Conservation (phyloP, 2,329 filamentous ascomycete genomes). For the Penicillium brasilianum region DNA sequence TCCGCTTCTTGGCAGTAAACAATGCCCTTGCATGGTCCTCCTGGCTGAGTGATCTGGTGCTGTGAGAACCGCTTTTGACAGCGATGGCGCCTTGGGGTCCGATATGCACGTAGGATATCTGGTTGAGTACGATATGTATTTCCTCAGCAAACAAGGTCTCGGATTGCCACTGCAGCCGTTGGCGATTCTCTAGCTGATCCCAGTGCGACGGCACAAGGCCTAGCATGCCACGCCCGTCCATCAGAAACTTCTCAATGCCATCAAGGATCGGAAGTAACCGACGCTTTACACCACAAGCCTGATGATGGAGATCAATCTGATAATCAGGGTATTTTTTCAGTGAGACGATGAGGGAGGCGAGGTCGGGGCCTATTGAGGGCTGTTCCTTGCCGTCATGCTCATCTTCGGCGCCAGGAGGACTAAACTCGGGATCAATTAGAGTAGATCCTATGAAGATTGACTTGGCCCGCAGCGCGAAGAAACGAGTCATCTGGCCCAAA, state of each 20-base stretch:
- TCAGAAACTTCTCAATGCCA: conserved; percentile 44
- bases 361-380: conserved; percentile 29
- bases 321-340: conserved; percentile 51
- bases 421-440: conserved; percentile 43
- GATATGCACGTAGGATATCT: conserved; percentile 29
- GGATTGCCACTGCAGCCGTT: conserved; percentile 5
- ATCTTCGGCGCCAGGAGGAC: conserved; percentile 24
- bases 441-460: conserved; percentile 50
- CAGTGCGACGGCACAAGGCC: conserved; percentile 32
- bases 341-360: conserved; percentile 42
- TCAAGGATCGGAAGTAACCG: conserved; percentile 47
- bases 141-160: conserved; percentile 20
- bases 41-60: not conserved
- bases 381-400: not conserved
- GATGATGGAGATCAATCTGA: conserved; percentile 49
- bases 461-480: conserved; percentile 48
- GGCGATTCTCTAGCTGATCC: conserved; percentile 3
- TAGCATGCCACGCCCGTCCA: conserved; percentile 39
- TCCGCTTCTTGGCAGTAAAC: conserved; percentile 43
- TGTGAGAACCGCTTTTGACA: not conserved
- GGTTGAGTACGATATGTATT: conserved; percentile 35
- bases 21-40: conserved; percentile 41
- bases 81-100: not conserved
- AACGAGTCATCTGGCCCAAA: conserved; percentile 51
- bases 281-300: conserved; percentile 49